phyloP scores from a whole-genome alignment of 2,329 filamentous ascomycete genomes.

The Diaporthe batatas region DNA sequence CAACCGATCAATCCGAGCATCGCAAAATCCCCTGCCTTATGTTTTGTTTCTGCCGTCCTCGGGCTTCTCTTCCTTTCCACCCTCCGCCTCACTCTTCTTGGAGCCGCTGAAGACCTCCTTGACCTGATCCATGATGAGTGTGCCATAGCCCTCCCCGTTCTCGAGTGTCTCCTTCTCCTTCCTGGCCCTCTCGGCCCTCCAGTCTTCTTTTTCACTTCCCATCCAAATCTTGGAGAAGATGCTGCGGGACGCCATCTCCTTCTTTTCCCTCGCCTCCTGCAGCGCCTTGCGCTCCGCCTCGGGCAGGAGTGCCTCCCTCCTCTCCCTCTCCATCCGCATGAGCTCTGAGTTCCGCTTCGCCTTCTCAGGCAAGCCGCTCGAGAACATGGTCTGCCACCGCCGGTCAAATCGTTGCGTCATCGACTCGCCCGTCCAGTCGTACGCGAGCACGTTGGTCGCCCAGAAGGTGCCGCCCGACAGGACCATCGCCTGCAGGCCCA shows the following conservation, averaged over 20 bases:
- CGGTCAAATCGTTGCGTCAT: slow-evolving; percentile 61
- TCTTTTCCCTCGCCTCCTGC: slow-evolving; percentile 46
- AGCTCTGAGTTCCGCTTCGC: slow-evolving; percentile 62
- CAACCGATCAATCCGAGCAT: background rate
- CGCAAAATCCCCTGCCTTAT: slow-evolving; percentile 23
- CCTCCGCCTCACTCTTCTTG: slow-evolving; percentile 50
- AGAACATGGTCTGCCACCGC: slow-evolving; percentile 60
- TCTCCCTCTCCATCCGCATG: slow-evolving; percentile 61
- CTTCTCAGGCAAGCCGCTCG: slow-evolving; percentile 69
- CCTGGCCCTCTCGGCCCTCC: slow-evolving; percentile 65
- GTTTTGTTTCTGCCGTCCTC: slow-evolving; percentile 46
- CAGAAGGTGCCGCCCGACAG: slow-evolving; percentile 65
- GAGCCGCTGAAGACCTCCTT: slow-evolving; percentile 61
- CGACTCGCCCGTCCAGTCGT: slow-evolving; percentile 69
- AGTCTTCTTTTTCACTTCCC: slow-evolving; percentile 68
- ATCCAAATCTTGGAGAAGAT: slow-evolving; percentile 67
- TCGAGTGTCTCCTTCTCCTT: slow-evolving; percentile 66
- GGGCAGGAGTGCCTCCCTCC: slow-evolving; percentile 51
- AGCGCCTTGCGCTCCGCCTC: slow-evolving; percentile 51
- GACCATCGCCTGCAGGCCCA: slow-evolving; percentile 64
- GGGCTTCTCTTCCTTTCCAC: slow-evolving; percentile 46
- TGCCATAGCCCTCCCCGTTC: slow-evolving; percentile 68
- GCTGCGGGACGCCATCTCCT: slow-evolving; percentile 44
- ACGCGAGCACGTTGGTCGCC: slow-evolving; percentile 67
- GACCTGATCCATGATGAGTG: slow-evolving; percentile 69